Base-by-base conservation (phyloP, 306 rosid genomes). In the Vigna mungo region DNA sequence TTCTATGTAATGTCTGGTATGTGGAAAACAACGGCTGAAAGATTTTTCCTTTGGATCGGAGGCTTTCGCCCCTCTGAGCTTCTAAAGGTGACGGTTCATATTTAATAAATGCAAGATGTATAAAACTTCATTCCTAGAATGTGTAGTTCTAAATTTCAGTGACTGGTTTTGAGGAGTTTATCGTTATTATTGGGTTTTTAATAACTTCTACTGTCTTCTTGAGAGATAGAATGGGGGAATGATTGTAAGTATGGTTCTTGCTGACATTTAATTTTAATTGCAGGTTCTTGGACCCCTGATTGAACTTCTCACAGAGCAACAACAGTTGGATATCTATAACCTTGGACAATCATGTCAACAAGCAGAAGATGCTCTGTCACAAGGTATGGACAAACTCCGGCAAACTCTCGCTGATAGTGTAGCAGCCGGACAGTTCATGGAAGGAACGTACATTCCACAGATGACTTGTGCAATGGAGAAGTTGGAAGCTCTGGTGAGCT, bases 51-150 rank as follows among this genome's bases (percentile, higher is more conserved):
- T 48, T 96, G 99, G 99, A 96, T 96, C 9, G 99, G 99, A 81
- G 99, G 99, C 75, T 89, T 88, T 84, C 98, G 99, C 39, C 99
- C 99, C 65, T 96, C 99, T 48, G 97, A 96, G 84, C 88, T 89
- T 68, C 93, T 96, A 39, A 90, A 91, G 98, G 99, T 96, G 75
- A 85, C 39, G 17, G 10, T 64, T 82, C 78, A 59, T 37, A 66
- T 59, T 65, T 62, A 34, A 60, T 14, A 52, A 44, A 34, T 61
- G 27, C 53, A 62, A 14, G 27, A 43, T 54, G 27, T 21, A 67
- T 25, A 39, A 17, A 48, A 58, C 58, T 44, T 65, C 13, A 9
- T 82, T 39, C 64, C 21, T 44, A 43, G 30, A 65, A 56, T 67
- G 30, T 63, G 71, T 64, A 52, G 55, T 12, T 37, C 67, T 30